Evolutionary conservation across 495 filamentous ascomycete species (phyloP), one percentile per base, ranked within the genome.

Genomic region (Daldinia caldariorum): DNA sequence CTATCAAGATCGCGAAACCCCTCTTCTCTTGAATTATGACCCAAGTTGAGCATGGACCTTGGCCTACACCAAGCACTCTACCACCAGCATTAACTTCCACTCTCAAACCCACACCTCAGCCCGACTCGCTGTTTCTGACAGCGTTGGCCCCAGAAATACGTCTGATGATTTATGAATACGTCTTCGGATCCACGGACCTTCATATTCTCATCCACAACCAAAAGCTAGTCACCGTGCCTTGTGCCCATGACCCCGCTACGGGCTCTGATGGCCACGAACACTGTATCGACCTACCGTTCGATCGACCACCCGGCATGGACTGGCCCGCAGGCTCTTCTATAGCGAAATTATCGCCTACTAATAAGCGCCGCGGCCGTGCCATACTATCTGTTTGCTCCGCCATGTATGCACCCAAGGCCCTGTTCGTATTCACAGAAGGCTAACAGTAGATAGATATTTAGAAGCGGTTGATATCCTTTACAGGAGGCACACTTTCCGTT

Each of bases 121-220:
- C 18, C 16, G 2, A 13, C 43, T 47, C 43, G 3, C 16, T 13
- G 10, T 22, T 47, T 9, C 10, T 47, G 22, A 47, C 43, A 9
- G 16, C 43, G 22, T 18, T 47, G 8, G 18, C 43, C 43, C 43
- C 43, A 9, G 43, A 47, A 6, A 47, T 47, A 20, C 43, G 43
- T 47, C 12, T 20, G 4, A 47, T 47, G 43, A 47, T 47, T 47
- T 47, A 47, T 18, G 43, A 47, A 47, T 47, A 47, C 16, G 43
- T 47, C 1, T 22, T 47, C 9, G 43, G 43, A 1, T 47, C 7
- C 3, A 18, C 16, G 9, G 18, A 47, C 20, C 18, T 47, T 20
- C 43, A 47, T 13, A 47, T 47, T 9, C 20, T 47, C 43, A 47
- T 47, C 43, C 8, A 47, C 20, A 18, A 47, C 16, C 43, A 47